Evolutionary conservation across 805 yeast species (phyloP).

Genomic region (Candida gorgasii): DNA sequence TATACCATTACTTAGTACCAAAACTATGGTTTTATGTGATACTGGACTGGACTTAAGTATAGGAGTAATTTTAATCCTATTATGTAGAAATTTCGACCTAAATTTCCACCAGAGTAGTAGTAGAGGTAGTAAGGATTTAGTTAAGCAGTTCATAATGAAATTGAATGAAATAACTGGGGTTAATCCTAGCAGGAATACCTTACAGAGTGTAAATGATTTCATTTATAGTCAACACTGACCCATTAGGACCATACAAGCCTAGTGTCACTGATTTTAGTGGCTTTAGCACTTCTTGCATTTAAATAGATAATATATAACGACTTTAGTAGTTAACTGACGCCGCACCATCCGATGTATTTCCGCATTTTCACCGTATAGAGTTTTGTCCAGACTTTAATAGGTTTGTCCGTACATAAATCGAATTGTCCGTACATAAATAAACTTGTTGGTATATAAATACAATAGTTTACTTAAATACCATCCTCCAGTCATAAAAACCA

Average conservation of each 20-base stretch:
- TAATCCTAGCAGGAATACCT: constrained; percentile 77
- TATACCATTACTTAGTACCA: constrained; percentile 20
- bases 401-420: too few relatives aligned
- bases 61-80: constrained; percentile 55
- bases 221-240: too few relatives aligned
- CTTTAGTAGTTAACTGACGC: background rate
- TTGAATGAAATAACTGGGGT: constrained; percentile 50
- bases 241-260: background rate
- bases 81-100: constrained; percentile 47
- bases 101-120: constrained; percentile 35
- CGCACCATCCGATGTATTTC: background rate
- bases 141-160: constrained; percentile 56
- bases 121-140: constrained; percentile 45
- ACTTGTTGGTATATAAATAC: too few relatives aligned
- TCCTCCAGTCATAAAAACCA: background rate
- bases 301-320: too few relatives aligned
- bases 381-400: too few relatives aligned
- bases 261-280: too few relatives aligned
- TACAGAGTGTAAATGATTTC: constrained; percentile 64
- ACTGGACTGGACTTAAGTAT: constrained; percentile 66
- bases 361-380: background rate
- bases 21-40: constrained; percentile 54
- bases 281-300: too few relatives aligned
- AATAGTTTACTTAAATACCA: too few relatives aligned
- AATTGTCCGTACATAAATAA: too few relatives aligned